Conservation (phyloP, 164 flowering plant genomes). For the Liquidambar formosana region DNA sequence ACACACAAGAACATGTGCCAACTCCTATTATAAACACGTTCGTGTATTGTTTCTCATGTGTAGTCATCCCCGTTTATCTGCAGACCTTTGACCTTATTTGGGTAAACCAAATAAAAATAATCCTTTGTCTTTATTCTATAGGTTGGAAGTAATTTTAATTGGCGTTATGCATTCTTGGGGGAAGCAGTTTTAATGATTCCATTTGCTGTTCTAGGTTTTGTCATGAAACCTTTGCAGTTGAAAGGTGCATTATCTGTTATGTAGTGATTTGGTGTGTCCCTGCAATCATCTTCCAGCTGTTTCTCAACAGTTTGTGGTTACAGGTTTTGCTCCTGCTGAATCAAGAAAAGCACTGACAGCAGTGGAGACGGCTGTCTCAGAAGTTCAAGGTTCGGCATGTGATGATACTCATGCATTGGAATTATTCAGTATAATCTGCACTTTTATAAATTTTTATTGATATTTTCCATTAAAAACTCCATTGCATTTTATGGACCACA, state of each 20-base stretch:
- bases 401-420: background rate
- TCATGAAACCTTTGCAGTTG: slow-evolving; percentile 83
- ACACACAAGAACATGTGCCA: background rate
- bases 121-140: slow-evolving; percentile 22
- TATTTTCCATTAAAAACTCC: background rate
- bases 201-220: slow-evolving; percentile 83
- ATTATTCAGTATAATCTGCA: background rate
- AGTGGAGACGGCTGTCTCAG: slow-evolving; percentile 18
- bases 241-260: slow-evolving; percentile 54
- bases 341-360: slow-evolving; percentile 34
- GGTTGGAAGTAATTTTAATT: slow-evolving; percentile 66
- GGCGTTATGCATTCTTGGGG: slow-evolving; percentile 88
- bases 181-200: slow-evolving; percentile 91
- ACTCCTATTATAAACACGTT: too few species aligned
- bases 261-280: background rate
- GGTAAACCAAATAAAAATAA: background rate
- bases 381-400: slow-evolving; percentile 38
- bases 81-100: background rate
- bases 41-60: too few species aligned
- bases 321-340: slow-evolving; percentile 70
- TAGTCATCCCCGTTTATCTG: background rate
- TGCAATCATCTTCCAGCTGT: slow-evolving; percentile 6
- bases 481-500: background rate
- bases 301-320: slow-evolving; percentile 4
- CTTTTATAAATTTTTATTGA: background rate